These are phyloP conservation scores for Pterocarpus santalinus DNA, from an alignment of 306 rosid species.

Conservation along the genomic window DNA sequence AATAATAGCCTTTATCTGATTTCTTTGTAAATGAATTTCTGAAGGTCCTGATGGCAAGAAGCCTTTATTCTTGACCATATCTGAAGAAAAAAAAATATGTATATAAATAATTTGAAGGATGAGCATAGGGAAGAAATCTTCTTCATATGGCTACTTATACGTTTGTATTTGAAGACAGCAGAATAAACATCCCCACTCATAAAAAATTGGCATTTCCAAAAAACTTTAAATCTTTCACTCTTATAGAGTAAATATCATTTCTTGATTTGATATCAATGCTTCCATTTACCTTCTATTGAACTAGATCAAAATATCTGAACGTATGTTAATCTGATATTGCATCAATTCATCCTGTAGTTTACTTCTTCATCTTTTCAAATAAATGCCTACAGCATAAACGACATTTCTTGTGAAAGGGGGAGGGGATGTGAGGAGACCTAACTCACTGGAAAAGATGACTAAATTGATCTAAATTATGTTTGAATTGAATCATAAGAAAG, in stretches of 20 bases:
- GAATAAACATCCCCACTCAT: constrained; percentile 6
- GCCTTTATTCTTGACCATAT: constrained; percentile 98
- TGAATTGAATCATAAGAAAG: constrained; percentile 38
- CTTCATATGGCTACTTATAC: not conserved
- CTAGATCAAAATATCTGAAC: constrained; percentile 26
- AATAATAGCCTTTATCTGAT: constrained; percentile 77
- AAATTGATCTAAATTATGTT: constrained; percentile 22
- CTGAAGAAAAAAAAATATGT: constrained; percentile 56
- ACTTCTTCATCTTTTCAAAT: not conserved
- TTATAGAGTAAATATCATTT: constrained; percentile 20
- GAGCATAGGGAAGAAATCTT: not conserved
- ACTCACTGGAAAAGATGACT: constrained; percentile 25
- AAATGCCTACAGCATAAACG: not conserved
- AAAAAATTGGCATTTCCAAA: constrained; percentile 8
- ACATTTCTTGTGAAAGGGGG: constrained; percentile 23
- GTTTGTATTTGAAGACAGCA: constrained; percentile 7
- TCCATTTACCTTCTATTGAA: not conserved
- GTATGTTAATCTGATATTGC: not conserved
- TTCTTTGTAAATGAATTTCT: constrained; percentile 87
- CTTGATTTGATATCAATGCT: constrained; percentile 19
- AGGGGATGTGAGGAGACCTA: constrained; percentile 1
- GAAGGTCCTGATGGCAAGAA: constrained; percentile 95
- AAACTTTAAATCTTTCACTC: constrained; percentile 1
- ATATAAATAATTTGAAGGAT: constrained; percentile 34
- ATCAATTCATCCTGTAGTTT: constrained; percentile 4